These are phyloP conservation scores for Solanum pimpinellifolium DNA, from an alignment of 257 asterid genomes.

Conservation along the genomic window DNA sequence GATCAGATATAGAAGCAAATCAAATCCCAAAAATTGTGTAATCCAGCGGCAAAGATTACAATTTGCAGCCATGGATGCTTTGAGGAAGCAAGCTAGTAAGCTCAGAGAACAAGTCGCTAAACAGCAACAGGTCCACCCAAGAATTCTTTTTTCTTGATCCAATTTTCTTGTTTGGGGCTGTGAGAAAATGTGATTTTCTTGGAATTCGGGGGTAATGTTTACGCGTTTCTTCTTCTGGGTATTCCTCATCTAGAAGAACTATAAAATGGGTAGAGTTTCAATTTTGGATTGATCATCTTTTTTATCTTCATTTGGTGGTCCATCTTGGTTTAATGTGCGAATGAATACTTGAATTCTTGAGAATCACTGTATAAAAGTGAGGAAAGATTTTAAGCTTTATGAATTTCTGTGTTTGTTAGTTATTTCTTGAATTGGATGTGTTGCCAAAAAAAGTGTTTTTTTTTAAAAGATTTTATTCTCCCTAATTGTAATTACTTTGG, in stretches of 20 bases:
- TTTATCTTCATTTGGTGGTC: background rate
- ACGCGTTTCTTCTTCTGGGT: background rate
- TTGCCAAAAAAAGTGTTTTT: no score
- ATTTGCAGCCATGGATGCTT: constrained; percentile 73
- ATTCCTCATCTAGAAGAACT: background rate
- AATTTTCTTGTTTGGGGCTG: background rate
- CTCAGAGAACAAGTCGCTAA: constrained; percentile 93
- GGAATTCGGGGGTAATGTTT: background rate
- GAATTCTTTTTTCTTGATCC: background rate
- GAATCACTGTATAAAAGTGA: background rate
- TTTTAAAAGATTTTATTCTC: background rate
- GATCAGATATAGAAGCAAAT: background rate
- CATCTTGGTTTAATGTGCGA: background rate
- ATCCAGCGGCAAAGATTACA: background rate
- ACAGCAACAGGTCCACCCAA: constrained; percentile 76
- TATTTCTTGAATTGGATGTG: background rate
- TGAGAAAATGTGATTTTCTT: background rate
- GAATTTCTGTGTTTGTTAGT: background rate
- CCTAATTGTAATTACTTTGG: background rate
- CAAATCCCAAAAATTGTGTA: background rate
- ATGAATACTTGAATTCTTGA: background rate
- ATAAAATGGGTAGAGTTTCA: background rate
- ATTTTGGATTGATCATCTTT: background rate
- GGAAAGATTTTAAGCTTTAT: background rate
- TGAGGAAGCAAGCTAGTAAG: constrained; percentile 88